Base-by-base conservation (phyloP, 257 asterid species). In the Rubia yunnanensis region DNA sequence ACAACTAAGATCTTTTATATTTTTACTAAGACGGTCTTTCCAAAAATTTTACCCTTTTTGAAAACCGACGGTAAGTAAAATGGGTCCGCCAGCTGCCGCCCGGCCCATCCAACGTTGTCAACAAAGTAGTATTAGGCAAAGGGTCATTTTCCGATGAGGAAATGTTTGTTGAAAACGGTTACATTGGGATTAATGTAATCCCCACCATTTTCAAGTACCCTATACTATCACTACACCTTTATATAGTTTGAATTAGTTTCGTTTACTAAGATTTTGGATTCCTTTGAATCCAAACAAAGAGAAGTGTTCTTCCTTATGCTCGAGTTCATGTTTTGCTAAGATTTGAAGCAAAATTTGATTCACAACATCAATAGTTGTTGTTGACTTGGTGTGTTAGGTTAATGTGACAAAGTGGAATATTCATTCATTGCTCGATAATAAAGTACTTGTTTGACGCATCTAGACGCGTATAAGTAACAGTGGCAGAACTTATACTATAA, bases 111-210 rank as follows among this genome's bases (percentile, higher is more conserved):
- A 44, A 44, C 17, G 52, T 44, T 61, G 28, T 56, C 39, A 28
- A 30, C 27, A 14, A 38, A 11, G 24, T 22, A 20, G n/a, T 14
- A 58, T 75, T 50, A 57, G 88, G 84, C 79, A 52, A n/a, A 15
- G 74, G 63, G 83, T 86, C 88, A 62, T 75, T 76, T 60, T 82
- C 84, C 13, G 49, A 50, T 30, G 66, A 69, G 71, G 73, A 60
- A 69, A 61, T 67, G 71, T 73, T 68, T 17, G 79, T 83, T 82
- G 83, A 68, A 80, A 74, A 77, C 69, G 71, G 86, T 79, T 78
- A 73, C 78, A 83, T 73, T 73, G 14, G 52, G 52, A 44, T 44
- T 44, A 44, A 44, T 44, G 69, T 71, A 71, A 75, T 78, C 49
- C 68, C 72, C 76, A 60, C 67, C 76, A 54, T 30, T 28, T 35